A percentile compares a stretch with the other conserved stretches of the same genome.
These are phyloP conservation scores for Paraphaeosphaeria minitans DNA, from an alignment of 2,329 filamentous ascomycete genomes.

Conservation along the genomic window DNA sequence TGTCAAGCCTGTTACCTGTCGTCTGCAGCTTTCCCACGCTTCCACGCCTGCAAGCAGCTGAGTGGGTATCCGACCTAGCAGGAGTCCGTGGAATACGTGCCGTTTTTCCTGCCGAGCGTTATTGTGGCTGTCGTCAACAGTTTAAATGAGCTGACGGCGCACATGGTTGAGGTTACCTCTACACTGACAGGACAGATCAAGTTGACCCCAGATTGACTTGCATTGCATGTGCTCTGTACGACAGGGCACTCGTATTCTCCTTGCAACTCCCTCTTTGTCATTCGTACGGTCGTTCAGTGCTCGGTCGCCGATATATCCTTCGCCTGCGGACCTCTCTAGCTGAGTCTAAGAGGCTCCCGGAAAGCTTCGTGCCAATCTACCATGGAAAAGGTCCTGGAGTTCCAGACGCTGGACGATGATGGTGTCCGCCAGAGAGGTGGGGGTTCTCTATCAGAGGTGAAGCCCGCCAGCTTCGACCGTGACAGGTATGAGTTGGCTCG, in stretches of 20 bases:
- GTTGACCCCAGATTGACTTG: conserved; percentile 43
- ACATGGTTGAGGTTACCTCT: conserved; percentile 41
- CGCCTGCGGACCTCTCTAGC: not conserved
- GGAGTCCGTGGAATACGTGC: conserved; percentile 2
- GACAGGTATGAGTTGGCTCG: conserved; percentile 43
- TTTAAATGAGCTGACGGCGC: conserved; percentile 32
- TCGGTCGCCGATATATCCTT: conserved; percentile 2
- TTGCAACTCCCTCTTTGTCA: conserved; percentile 25
- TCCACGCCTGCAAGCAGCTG: conserved; percentile 27
- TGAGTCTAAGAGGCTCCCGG: not conserved
- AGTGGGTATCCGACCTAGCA: conserved; percentile 24
- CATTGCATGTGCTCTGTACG: conserved; percentile 42
- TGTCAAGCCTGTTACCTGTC: conserved; percentile 34
- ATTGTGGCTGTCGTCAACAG: conserved; percentile 19
- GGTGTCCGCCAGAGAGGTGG: conserved; percentile 26
- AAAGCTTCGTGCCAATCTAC: not conserved
- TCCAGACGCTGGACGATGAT: conserved; percentile 36
- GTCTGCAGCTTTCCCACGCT: conserved; percentile 35
- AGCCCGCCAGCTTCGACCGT: conserved; percentile 32
- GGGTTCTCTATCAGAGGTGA: conserved; percentile 31
- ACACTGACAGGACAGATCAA: conserved; percentile 32
- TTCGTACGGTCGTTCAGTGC: conserved; percentile 10
- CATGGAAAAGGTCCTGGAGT: conserved; percentile 42
- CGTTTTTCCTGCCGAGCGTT: conserved; percentile 24
- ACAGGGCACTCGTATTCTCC: conserved; percentile 28